Conservation (phyloP, 441 rosid species). For the Isatis lusitanica region DNA sequence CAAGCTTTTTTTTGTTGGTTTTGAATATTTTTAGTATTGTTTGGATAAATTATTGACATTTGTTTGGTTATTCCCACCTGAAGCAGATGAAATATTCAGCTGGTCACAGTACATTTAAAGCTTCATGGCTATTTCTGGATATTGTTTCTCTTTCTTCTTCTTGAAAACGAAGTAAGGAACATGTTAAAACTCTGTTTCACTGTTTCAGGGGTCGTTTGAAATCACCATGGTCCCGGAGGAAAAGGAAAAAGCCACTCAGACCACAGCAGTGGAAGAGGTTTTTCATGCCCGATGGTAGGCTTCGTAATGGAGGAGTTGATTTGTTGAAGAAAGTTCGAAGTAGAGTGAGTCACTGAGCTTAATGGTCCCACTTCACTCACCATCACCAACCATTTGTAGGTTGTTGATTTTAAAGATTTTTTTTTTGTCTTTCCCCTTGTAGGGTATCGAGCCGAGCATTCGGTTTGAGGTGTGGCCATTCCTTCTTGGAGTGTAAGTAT, state of each 20-base stretch:
- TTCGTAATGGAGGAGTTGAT: slow-evolving; percentile 74
- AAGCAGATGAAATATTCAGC: neutral
- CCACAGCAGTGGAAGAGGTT: slow-evolving; percentile 76
- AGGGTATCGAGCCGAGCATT: slow-evolving; percentile 92
- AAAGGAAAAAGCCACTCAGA: slow-evolving; percentile 69
- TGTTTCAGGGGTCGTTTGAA: slow-evolving; percentile 64
- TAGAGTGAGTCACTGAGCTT: slow-evolving; percentile 60
- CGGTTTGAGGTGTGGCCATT: slow-evolving; percentile 94
- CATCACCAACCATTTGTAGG: slow-evolving; percentile 1
- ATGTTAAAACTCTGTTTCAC: slow-evolving; percentile 39
- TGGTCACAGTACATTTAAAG: slow-evolving; percentile 4
- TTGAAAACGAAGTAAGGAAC: neutral
- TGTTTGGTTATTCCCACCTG: neutral
- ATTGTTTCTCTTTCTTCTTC: neutral
- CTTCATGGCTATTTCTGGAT: neutral
- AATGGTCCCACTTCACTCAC: slow-evolving; percentile 4
- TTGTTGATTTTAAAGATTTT: slow-evolving; percentile 4
- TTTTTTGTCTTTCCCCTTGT: slow-evolving; percentile 24
- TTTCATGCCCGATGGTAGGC: slow-evolving; percentile 70
- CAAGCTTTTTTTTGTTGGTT: slow-evolving; percentile 1
- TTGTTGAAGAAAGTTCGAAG: slow-evolving; percentile 86
- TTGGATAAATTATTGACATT: neutral
- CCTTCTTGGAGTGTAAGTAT: slow-evolving; percentile 92
- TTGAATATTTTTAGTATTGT: neutral
- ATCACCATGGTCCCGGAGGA: slow-evolving; percentile 91